Evolutionary conservation across 345 rosid species (phyloP).

Genomic region (rapeseed (Brassica napus)): DNA sequence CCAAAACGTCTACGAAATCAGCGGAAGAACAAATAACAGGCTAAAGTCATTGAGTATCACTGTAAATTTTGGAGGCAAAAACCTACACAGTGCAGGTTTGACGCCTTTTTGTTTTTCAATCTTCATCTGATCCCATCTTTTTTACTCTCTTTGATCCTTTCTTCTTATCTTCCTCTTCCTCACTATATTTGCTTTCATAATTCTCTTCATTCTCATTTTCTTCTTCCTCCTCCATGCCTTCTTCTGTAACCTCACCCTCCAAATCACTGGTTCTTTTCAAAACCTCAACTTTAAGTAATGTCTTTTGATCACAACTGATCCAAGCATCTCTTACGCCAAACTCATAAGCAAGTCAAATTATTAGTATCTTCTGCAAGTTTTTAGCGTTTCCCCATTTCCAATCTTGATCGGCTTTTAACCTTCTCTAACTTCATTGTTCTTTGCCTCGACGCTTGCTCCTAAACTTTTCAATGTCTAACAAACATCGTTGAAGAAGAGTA

Average conservation of each 20-base stretch:
- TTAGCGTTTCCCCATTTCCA: no score
- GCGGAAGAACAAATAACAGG: neutral
- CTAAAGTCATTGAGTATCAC: neutral
- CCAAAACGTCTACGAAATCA: neutral
- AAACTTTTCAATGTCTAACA: conserved; percentile 14
- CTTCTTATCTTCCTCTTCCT: conserved; percentile 74
- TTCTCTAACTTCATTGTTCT: no score
- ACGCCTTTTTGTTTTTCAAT: conserved; percentile 38
- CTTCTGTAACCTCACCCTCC: conserved; percentile 65
- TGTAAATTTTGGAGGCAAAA: no score
- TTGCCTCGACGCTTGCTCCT: conserved; percentile 36
- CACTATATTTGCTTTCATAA: conserved; percentile 85
- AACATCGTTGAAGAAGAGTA: conserved; percentile 52
- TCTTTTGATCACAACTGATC: conserved; percentile 78
- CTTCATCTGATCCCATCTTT: conserved; percentile 61
- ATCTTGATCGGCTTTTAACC: no score
- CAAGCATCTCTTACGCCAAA: conserved; percentile 83
- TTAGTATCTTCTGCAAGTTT: no score
- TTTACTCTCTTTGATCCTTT: conserved; percentile 51
- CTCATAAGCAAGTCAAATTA: conserved; percentile 45
- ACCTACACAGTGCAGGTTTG: no score
- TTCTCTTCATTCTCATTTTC: conserved; percentile 50
- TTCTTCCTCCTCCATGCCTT: conserved; percentile 51
- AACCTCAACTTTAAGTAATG: conserved; percentile 63
- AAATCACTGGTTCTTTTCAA: conserved; percentile 67